Percentiles rank a stretch among this genome's conserved stretches.
These are phyloP conservation scores for Viola odorata DNA, from an alignment of 345 rosid genomes.

Conservation along the genomic window DNA sequence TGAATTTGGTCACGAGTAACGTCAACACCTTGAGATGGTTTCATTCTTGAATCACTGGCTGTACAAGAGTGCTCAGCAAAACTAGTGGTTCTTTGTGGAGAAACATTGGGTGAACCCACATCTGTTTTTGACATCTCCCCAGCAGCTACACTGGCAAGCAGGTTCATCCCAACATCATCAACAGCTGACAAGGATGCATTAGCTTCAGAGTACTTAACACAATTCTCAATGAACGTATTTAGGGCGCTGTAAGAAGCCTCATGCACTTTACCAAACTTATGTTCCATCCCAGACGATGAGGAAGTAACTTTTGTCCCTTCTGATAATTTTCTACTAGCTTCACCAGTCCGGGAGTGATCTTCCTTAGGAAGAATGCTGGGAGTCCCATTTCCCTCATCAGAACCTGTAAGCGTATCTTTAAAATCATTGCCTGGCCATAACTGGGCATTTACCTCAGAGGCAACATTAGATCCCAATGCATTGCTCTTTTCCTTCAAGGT, in stretches of 20 bases:
- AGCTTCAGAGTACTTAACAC: constrained; percentile 64
- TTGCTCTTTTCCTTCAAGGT: constrained; percentile 30
- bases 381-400: constrained; percentile 48
- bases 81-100: constrained; percentile 37
- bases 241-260: constrained; percentile 67
- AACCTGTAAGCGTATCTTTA: constrained; percentile 42
- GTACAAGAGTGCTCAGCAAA: constrained; percentile 28
- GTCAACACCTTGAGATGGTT: constrained; percentile 25
- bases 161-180: constrained; percentile 93
- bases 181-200: constrained; percentile 41
- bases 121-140: constrained; percentile 73
- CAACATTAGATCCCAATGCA: constrained; percentile 28
- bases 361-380: constrained; percentile 40
- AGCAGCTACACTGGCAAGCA: constrained; percentile 93
- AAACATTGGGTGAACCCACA: constrained; percentile 43
- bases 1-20: constrained; percentile 22
- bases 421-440: constrained; percentile 61
- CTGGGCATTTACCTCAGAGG: constrained; percentile 43
- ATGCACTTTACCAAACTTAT: constrained; percentile 41
- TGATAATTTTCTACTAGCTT: constrained; percentile 32
- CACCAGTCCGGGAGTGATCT: constrained; percentile 35
- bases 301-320: constrained; percentile 40
- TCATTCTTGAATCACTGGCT: constrained; percentile 32
- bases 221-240: constrained; percentile 85
- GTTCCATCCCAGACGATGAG: constrained; percentile 38